Evolutionary conservation across 2,329 filamentous ascomycete species (phyloP).

Genomic region (Alternaria solani): DNA sequence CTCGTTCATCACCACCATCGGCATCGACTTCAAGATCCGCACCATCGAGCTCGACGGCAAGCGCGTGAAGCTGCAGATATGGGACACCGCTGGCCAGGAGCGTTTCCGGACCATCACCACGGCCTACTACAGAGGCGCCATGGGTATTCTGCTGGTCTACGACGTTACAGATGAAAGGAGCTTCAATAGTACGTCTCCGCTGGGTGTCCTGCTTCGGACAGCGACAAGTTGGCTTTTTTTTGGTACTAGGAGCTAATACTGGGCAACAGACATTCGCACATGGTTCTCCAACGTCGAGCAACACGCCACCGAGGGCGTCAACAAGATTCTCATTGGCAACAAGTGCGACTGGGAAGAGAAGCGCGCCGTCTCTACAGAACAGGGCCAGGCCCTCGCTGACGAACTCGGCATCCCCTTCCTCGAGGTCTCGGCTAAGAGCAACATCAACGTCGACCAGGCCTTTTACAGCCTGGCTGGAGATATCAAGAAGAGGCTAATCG

Average conservation of each 20-base stretch:
- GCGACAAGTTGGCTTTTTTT: background rate
- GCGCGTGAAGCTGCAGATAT: slow-evolving; percentile 98
- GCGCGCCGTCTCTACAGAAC: slow-evolving; percentile 89
- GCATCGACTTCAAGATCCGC: slow-evolving; percentile 99
- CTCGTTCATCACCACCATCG: slow-evolving; percentile 98
- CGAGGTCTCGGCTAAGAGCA: slow-evolving; percentile 97
- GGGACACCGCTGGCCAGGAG: slow-evolving; percentile 98
- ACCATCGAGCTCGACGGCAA: slow-evolving; percentile 99
- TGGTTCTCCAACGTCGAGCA: slow-evolving; percentile 99
- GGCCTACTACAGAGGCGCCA: slow-evolving; percentile 96
- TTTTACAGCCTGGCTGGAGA: slow-evolving; percentile 95
- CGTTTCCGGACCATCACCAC: slow-evolving; percentile 99
- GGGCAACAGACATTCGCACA: slow-evolving; percentile 84
- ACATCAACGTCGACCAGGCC: slow-evolving; percentile 99
- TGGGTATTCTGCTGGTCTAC: slow-evolving; percentile 97
- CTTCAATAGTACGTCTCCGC: slow-evolving; percentile 79
- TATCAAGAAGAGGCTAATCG: slow-evolving; percentile 98
- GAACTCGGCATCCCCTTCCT: slow-evolving; percentile 98
- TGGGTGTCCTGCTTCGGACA: background rate
- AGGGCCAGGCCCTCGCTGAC: slow-evolving; percentile 90
- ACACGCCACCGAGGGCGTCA: slow-evolving; percentile 97
- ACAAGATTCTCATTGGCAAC: slow-evolving; percentile 99
- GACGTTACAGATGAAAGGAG: slow-evolving; percentile 97
- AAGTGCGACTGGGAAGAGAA: slow-evolving; percentile 99
- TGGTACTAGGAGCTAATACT: slow-evolving; percentile 22